Base-by-base conservation (phyloP, 148 eudicot genomes). In the Persicaria maculosa region DNA sequence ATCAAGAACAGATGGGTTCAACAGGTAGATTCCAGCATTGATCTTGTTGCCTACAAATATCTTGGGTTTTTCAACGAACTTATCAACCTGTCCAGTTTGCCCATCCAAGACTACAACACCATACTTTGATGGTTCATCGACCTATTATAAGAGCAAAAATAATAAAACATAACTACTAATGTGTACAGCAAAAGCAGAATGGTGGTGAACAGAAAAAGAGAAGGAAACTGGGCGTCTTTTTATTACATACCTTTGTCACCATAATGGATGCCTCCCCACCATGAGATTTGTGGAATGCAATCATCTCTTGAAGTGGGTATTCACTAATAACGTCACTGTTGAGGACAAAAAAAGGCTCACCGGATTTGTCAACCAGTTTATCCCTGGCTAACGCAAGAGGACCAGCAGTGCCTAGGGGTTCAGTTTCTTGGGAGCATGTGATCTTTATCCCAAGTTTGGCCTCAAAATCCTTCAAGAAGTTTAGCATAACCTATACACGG, bases 61-160 rank as follows among this genome's bases (percentile, higher is more conserved):
- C 81, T 92, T 95, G 55, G 98, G 98, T 73, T 95, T 95, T 72
- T 92, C 98, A 0, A 95, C 93, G 77, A 92, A 95, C 71, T 77
- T 90, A 58, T 87, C 96, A 3, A 95, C 98, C 80, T 84, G 83
- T 19, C 98, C 96, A 2, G 93, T 88, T 45, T 97, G 77, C 83
- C 88, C 97, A 75, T 95, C 93, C 93, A 82, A 86, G n/a, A 95
- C 88, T n/a, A 95, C 93, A 61, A 92, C 98, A 65, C 98, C 98
- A 55, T 92, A 95, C 80, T 95, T 92, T 68, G 97, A 92, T 55
- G 98, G 98, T 74, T 95, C 98, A 47, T 90, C 97, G 64, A 92
- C 98, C 98, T 95, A 84, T 58, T 71, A 71, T 10, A 6, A 46
- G 40, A 48, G 46, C 54, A 7, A 65, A 31, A 31, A 1, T 31